Evolutionary conservation across 164 flowering plant genomes (phyloP).

Genomic region (Stephania cephalantha): DNA sequence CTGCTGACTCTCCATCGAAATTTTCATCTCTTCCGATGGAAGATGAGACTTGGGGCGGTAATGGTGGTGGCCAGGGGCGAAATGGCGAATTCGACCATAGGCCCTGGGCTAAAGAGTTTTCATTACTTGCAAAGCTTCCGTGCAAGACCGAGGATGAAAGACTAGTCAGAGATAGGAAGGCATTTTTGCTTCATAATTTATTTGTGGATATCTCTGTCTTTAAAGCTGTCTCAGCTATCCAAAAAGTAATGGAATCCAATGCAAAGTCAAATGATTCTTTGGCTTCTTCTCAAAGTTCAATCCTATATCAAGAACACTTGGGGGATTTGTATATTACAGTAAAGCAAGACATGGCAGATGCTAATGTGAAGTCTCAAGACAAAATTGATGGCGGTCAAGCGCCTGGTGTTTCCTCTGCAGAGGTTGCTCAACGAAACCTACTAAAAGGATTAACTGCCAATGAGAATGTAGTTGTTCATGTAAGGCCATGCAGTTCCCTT

Average conservation of each 20-base stretch:
- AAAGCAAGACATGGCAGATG: constrained; percentile 25
- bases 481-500: constrained; percentile 31
- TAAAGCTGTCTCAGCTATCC: constrained; percentile 67
- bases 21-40: constrained; percentile 65
- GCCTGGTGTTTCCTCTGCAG: constrained; percentile 29
- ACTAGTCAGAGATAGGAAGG: constrained; percentile 78
- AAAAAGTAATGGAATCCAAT: constrained; percentile 35
- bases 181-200: constrained; percentile 77
- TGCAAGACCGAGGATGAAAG: constrained; percentile 95
- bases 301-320: constrained; percentile 46
- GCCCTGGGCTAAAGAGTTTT: constrained; percentile 88
- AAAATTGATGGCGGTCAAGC: constrained; percentile 24
- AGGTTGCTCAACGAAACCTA: constrained; percentile 47
- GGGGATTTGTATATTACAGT: constrained; percentile 68
- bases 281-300: constrained; percentile 20
- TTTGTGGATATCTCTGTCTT: constrained; percentile 71
- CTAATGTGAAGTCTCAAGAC: constrained; percentile 32
- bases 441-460: constrained; percentile 91
- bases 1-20: constrained; percentile 48
- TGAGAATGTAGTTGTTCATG: constrained; percentile 80
- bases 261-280: constrained; percentile 7
- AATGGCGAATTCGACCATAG: constrained; percentile 50
- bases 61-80: constrained; percentile 88
- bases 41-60: constrained; percentile 96
- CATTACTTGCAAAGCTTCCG: constrained; percentile 68